Base-by-base conservation (phyloP, 352 stramenopile genomes). In the Phytophthora fragariae region DNA sequence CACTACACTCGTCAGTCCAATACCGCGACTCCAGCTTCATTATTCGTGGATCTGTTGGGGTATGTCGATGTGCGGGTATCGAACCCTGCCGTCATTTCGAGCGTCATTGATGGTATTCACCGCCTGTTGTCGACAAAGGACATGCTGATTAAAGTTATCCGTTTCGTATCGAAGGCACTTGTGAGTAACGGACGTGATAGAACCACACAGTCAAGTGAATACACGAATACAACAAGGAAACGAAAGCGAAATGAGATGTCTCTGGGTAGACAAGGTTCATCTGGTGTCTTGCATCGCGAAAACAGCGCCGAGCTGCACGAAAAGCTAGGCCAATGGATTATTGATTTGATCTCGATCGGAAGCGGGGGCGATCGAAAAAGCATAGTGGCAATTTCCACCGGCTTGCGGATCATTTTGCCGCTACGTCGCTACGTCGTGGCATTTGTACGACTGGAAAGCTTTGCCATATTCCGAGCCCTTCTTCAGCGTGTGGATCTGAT, bases 401-500 rank as follows among this genome's bases (percentile, higher is more conserved):
- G 60, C 27, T 62, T 90, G 46, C 77, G 82, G 37, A n/a, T 90
- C 14, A 44, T 89, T 31, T 63, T 89, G n/a, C 83, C 83, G 17
- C 77, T 90, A 65, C 80, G 82, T 58, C 79, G 76, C 5, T 76
- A 72, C 17, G 84, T 89, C 58, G 47, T 71, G 29, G 72, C 64
- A 11, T 76, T 78, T 52, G 57, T 59, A 46, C 81, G 79, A 9
- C 35, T 82, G 24, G 81, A 89, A 72, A 78, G 71, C 35, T 77
- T 82, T 35, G 63, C 72, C 5, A 72, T 88, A 46, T 84, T 81
- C 27, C 73, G 75, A 55, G 68, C 78, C 5, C 52, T 90, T 37
- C 53, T 84, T 54, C 81, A 90, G 70, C 74, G 77, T 54, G 60
- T 90, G n/a, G 79, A 86, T 72, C 75, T 77, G 27, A 54, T 84